Conservation (phyloP, 495 filamentous ascomycete species). For the Clavariopsis aquatica region DNA sequence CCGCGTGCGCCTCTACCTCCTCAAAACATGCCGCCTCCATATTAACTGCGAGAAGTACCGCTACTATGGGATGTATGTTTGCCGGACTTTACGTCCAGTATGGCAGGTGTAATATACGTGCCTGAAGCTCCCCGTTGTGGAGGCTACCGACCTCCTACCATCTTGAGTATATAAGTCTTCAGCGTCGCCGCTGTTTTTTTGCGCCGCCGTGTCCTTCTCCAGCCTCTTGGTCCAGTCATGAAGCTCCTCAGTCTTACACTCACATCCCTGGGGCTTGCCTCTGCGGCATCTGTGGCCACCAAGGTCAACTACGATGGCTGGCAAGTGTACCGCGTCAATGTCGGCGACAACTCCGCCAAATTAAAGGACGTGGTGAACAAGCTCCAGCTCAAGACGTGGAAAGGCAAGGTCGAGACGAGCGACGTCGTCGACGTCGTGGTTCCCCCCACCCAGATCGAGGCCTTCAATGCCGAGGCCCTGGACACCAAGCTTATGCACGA, state of each 20-base stretch:
- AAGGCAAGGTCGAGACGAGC: slow-evolving; percentile 38
- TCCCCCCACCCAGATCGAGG: slow-evolving; percentile 42
- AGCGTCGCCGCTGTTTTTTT: not conserved
- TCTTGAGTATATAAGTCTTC: slow-evolving; percentile 20
- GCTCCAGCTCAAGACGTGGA: slow-evolving; percentile 42
- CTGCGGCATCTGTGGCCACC: slow-evolving; percentile 18
- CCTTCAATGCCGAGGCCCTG: slow-evolving; percentile 45
- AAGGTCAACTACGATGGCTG: slow-evolving; percentile 51
- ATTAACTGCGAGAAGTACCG: slow-evolving; percentile 5
- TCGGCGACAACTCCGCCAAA: slow-evolving; percentile 32
- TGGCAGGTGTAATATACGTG: slow-evolving; percentile 19
- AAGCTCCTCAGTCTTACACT: slow-evolving; percentile 23
- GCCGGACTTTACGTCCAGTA: slow-evolving; percentile 13
- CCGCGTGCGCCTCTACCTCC: slow-evolving; percentile 10
- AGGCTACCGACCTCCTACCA: not conserved
- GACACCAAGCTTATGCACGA: slow-evolving; percentile 47
- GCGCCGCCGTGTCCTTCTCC: slow-evolving; percentile 9
- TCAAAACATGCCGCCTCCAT: not conserved
- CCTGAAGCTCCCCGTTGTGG: not conserved
- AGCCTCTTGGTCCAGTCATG: slow-evolving; percentile 19
- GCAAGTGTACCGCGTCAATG: slow-evolving; percentile 49
- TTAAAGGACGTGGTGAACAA: slow-evolving; percentile 33
- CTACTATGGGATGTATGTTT: not conserved
- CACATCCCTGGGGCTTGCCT: slow-evolving; percentile 24
- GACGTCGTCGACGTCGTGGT: slow-evolving; percentile 49